Evolutionary conservation across 2,329 filamentous ascomycete species (phyloP), one percentile per base, ranked within the genome.

Genomic region (Colletotrichum cereale): DNA sequence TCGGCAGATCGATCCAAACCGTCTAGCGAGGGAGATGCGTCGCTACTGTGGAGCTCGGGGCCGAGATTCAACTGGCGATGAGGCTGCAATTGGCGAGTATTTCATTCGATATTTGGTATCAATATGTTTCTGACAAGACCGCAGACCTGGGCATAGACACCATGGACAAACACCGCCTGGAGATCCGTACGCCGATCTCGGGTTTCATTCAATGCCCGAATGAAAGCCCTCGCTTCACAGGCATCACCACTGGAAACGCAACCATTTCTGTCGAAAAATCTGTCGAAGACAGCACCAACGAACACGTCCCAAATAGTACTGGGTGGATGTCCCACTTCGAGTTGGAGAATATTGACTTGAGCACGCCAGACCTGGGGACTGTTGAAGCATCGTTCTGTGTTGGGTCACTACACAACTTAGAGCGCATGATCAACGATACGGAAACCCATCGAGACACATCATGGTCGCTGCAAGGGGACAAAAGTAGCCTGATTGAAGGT

Each of bases 91-190:
- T 0, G 62, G 62, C 38, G 16, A 31, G 50, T 16, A n/a, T 12
- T 1, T 31, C 1, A 1, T 2, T 57, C 2, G 0, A 6, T 7
- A 38, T 10, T 31, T 11, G 5, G 3, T 2, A 18, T 24, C 1
- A 3, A 1, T 1, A 6, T 1, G 12, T 65, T 29, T n/a, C 36
- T 63, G 3, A 63, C 26, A 1, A 42, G 8, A 29, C 0, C 5
- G 21, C 26, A 64, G 61, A 64, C 7, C 18, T 63, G 10, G 61
- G 61, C 2, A 24, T 63, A 3, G 1, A 34, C 8, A 63, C 61
- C 0, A 14, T 62, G 2, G 29, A 31, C 7, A 36, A 62, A 26
- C 44, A 50, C 6, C n/a, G 44, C 3, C 24, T 62, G 16, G 58
- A 62, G 42, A 36, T 62, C 6, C 58, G 58, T 47, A 36, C 58